These are phyloP conservation scores for Xanthoceras sorbifolium DNA, from an alignment of 345 rosid genomes.

Conservation along the genomic window DNA sequence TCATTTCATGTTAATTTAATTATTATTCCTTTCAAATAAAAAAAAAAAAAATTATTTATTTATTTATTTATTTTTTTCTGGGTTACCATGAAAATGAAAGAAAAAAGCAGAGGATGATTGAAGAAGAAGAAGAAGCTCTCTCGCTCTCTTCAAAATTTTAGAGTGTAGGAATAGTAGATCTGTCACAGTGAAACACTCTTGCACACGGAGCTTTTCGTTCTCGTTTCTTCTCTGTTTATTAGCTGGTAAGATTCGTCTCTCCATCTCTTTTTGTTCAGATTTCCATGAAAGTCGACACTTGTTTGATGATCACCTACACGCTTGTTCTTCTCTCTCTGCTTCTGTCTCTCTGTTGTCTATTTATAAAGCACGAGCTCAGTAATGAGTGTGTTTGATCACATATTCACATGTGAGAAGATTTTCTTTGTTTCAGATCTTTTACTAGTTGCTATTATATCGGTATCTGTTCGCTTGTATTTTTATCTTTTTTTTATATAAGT, in stretches of 20 bases:
- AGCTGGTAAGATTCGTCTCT: slow-evolving; percentile 49
- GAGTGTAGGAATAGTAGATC: slow-evolving; percentile 7
- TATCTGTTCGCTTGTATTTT: slow-evolving; percentile 13
- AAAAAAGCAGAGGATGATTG: slow-evolving; percentile 24
- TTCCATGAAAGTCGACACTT: not conserved
- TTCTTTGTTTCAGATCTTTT: slow-evolving; percentile 21
- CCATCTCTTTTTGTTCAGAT: not conserved
- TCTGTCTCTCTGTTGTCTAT: slow-evolving; percentile 1
- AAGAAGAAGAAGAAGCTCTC: slow-evolving; percentile 27
- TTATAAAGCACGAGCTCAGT: not conserved
- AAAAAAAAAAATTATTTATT: no score
- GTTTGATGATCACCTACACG: slow-evolving; percentile 5
- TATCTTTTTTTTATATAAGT: not conserved
- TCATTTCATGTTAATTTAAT: not conserved
- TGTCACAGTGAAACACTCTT: not conserved
- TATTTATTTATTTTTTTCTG: not conserved
- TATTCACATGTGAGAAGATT: slow-evolving; percentile 37
- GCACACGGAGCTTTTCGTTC: slow-evolving; percentile 1
- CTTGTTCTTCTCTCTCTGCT: not conserved
- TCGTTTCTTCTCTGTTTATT: not conserved
- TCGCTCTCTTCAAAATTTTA: not conserved
- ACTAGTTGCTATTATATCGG: not conserved
- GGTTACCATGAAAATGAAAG: not conserved
- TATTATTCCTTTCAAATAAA: not conserved
- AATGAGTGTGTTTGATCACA: slow-evolving; percentile 3